Evolutionary conservation across 371 early-diverging fungal species (phyloP), one percentile per base, ranked within the genome.

Genomic region (Mortierella sp.): DNA sequence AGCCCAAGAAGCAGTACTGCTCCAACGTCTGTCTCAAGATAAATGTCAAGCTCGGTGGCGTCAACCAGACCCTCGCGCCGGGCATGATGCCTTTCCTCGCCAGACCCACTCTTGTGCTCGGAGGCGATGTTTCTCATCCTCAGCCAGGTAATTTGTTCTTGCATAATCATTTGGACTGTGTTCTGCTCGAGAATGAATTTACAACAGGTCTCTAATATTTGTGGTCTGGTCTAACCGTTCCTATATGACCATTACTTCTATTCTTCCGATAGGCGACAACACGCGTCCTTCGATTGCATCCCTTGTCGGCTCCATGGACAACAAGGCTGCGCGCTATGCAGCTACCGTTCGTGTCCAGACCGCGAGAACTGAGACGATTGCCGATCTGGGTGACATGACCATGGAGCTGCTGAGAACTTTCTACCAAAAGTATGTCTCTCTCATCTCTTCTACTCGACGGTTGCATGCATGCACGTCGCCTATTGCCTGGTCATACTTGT

Each of bases 121-220:
- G 98, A 6, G 96, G 96, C 37, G 97, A 98, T 88, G 95, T 98
- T 24, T 92, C 95, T 10, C 95, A 95, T 77, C 93, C 95, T 13
- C 91, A 88, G 13, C 93, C 92, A 2, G 94, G 94, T 79, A 70
- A 46, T 9, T 43, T 24, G 16, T 75, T n/a, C 16, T 69, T 11
- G 34, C 24, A 44, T 50, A 5, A 13, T 59, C 14, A 28, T 0
- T 59, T 11, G 57, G 13, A n/a, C 3, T 64, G 9, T 37, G 0
- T 21, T 5, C 5, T 64, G 21, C 37, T 34, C 21, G 37, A 37
- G 24, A 8, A 34, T 64, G 21, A 21, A 16, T 59, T 21, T 1
- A 37, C 16, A 6, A 31, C 10, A 31, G 5, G 61, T 16, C 34
- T 16, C 26, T 59, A 10, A 28, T 16, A 5, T 64, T 34, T 37